phyloP scores from a whole-genome alignment of 768 basidiomycete genomes.

The Tylopilus felleus region DNA sequence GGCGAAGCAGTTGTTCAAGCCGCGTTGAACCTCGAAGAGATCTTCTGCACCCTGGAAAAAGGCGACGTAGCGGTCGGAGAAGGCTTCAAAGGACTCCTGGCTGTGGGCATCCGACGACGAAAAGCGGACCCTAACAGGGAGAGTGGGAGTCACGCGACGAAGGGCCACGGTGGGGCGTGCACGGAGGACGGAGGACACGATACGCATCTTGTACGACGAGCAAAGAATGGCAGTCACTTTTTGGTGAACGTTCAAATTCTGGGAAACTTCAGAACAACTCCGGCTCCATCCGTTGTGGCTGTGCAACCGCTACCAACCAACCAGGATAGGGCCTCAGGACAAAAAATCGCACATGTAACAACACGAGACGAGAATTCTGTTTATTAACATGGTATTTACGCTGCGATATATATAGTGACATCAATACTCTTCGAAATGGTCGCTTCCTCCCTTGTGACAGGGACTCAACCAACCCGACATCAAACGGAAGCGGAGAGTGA shows the following conservation, averaged over 20 bases:
- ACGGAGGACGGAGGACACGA: slow-evolving; percentile 62
- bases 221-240: background rate
- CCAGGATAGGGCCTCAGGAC: too few species aligned
- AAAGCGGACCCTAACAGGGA: slow-evolving; percentile 32
- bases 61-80: slow-evolving; percentile 88
- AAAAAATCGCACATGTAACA: too few species aligned
- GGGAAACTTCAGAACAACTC: slow-evolving; percentile 13
- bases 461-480: background rate
- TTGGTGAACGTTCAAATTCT: background rate
- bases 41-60: slow-evolving; percentile 95
- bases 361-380: too few species aligned
- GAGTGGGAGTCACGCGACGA: slow-evolving; percentile 45
- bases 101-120: slow-evolving; percentile 60
- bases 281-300: slow-evolving; percentile 22
- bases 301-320: background rate
- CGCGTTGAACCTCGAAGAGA: slow-evolving; percentile 98
- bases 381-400: too few species aligned
- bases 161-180: slow-evolving; percentile 47
- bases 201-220: slow-evolving; percentile 45
- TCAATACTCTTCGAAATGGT: too few species aligned
- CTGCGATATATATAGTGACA: too few species aligned
- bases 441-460: background rate
- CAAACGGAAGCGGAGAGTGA: too few species aligned
- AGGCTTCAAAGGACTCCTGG: slow-evolving; percentile 91
- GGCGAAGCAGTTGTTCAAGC: slow-evolving; percentile 99